Evolutionary conservation across 176 grass and related monocot genomes (phyloP), one percentile per base, ranked within the genome.

Genomic region (Ensete ventricosum): DNA sequence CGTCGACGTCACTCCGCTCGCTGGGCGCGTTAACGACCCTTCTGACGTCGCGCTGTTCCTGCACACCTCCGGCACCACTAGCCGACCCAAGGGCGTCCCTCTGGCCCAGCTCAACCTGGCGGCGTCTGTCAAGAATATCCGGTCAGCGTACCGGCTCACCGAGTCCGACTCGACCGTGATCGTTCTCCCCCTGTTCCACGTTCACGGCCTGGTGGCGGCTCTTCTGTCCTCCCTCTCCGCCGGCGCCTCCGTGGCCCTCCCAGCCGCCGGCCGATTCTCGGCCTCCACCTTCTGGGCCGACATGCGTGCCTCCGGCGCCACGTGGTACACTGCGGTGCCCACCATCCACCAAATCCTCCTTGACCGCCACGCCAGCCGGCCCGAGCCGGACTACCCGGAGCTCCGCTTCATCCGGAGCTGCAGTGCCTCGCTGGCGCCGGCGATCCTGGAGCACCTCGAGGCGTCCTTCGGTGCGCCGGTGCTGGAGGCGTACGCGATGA

Each of bases 271-370:
- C 1, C 88, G 96, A 9, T 99, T 99, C 82, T 99, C 96, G 8
- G 91, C 84, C 4, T 99, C 91, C 34, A 75, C 84, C 50, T 99
- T 99, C 88, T 99, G 96, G 96, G 50, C 55, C 80, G 96, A 99
- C 82, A 95, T 99, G 96, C 86, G 82, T 6, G 78, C 78, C 1
- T 49, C 80, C 0, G 75, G 69, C 11, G 96, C 91, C 11, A 99
- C 96, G 10, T 99, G 96, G 96, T 81, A 99, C 84, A 99, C 96
- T 1, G 74, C 96, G 0, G 96, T 99, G 72, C 96, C 96, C 0
- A 99, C 96, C 1, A 83, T 99, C 79, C 96, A 99, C 80, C 96
- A 99, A 80, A 99, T 99, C 88, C 80, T 99, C 62, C 74, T 99
- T 0, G 91, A 99, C 80, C 88, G 95, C 0, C 88, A 91, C 69